These are phyloP conservation scores for Cubamyces sp. DNA, from an alignment of 768 basidiomycete genomes.

Conservation along the genomic window DNA sequence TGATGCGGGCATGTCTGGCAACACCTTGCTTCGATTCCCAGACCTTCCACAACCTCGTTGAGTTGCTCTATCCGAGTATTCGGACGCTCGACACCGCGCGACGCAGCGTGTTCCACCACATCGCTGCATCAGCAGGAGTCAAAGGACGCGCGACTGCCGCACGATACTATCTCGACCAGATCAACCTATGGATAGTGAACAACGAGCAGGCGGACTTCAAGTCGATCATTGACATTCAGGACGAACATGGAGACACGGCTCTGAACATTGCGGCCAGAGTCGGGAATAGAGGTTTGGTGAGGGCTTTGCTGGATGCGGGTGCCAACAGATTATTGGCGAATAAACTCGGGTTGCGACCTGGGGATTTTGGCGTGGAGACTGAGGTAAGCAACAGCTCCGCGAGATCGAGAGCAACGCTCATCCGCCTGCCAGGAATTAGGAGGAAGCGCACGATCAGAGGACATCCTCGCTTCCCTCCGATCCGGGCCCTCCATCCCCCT, in stretches of 20 bases:
- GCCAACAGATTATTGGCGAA: slow-evolving; percentile 89
- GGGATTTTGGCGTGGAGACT: slow-evolving; percentile 93
- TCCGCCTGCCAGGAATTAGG: slow-evolving; percentile 58
- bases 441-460: slow-evolving; percentile 74
- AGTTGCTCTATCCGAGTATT: slow-evolving; percentile 70
- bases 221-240: slow-evolving; percentile 86
- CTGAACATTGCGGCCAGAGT: slow-evolving; percentile 94
- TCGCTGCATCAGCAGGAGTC: slow-evolving; percentile 88
- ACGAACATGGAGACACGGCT: slow-evolving; percentile 95
- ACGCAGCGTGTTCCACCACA: slow-evolving; percentile 89
- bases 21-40: slow-evolving; percentile 84
- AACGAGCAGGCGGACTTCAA: slow-evolving; percentile 76
- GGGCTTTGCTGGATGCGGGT: slow-evolving; percentile 87
- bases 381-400: slow-evolving; percentile 57
- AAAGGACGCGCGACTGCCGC: slow-evolving; percentile 85
- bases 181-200: slow-evolving; percentile 85
- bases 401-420: neutral
- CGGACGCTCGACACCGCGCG: slow-evolving; percentile 87
- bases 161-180: slow-evolving; percentile 88
- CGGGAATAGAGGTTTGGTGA: slow-evolving; percentile 85
- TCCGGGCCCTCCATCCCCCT: slow-evolving; percentile 76
- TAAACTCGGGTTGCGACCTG: slow-evolving; percentile 90
- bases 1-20: slow-evolving; percentile 89
- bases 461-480: slow-evolving; percentile 74
- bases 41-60: slow-evolving; percentile 68